Evolutionary conservation across 768 basidiomycete species (phyloP).

Genomic region (Mycena floridula): DNA sequence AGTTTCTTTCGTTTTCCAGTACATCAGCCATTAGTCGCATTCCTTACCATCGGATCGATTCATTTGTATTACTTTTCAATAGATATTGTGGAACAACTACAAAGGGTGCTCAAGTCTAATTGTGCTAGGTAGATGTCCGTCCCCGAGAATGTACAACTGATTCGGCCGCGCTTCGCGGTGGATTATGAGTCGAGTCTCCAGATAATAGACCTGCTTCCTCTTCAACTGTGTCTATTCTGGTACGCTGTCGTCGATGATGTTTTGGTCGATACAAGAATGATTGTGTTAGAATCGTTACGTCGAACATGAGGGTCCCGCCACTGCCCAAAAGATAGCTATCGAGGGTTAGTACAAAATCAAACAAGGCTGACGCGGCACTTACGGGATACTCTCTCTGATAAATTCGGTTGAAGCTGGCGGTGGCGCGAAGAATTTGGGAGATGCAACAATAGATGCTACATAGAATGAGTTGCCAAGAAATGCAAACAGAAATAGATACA

Average conservation of each 20-base stretch:
- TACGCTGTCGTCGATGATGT: conserved; percentile 33
- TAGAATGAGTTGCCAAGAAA: conserved; percentile 94
- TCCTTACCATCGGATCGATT: no score
- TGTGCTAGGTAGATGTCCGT: conserved; percentile 33
- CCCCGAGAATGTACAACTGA: conserved; percentile 26
- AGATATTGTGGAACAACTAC: no score
- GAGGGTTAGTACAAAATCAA: neutral
- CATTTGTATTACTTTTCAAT: no score
- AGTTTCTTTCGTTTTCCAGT: conserved; percentile 95
- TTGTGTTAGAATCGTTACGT: conserved; percentile 86
- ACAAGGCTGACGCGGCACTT: conserved; percentile 24
- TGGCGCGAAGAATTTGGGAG: conserved; percentile 54
- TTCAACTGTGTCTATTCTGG: conserved; percentile 25
- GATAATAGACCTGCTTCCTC: conserved; percentile 45
- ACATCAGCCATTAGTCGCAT: conserved; percentile 69
- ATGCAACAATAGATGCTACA: conserved; percentile 82
- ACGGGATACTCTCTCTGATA: conserved; percentile 83
- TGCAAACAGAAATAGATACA: conserved; percentile 89
- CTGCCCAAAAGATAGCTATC: conserved; percentile 83
- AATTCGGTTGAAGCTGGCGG: conserved; percentile 58
- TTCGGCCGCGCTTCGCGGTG: conserved; percentile 18
- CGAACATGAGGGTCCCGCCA: conserved; percentile 89
- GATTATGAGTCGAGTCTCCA: conserved; percentile 30
- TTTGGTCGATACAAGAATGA: conserved; percentile 67
- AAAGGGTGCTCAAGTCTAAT: no score